These are phyloP conservation scores for Iris pallida DNA, from an alignment of 116 monocot genomes.

Conservation along the genomic window DNA sequence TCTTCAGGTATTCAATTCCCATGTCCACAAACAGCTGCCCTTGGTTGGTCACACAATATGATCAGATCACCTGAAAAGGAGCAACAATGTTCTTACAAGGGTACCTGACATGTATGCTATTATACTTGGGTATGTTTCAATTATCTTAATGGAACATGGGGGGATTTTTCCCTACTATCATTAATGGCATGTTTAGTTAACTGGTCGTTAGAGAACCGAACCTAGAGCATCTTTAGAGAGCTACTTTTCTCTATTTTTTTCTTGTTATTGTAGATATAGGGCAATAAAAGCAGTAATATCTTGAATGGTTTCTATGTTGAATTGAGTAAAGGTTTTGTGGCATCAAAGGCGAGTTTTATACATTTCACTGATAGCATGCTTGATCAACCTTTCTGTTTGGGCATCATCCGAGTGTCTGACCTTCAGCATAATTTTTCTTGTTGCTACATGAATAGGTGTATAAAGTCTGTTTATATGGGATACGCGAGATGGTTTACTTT, in stretches of 20 bases:
- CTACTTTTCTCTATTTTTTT: not conserved
- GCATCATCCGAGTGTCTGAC: not conserved
- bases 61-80: not conserved
- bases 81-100: too few relatives aligned
- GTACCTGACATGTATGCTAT: too few relatives aligned
- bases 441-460: not conserved
- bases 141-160: too few relatives aligned
- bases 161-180: too few relatives aligned
- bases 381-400: conserved; percentile 4
- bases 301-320: too few relatives aligned
- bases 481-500: too few relatives aligned
- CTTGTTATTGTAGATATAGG: too few relatives aligned
- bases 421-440: not conserved
- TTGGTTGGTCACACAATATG: not conserved
- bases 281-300: too few relatives aligned
- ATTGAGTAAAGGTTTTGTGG: not conserved
- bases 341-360: conserved; percentile 18
- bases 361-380: not conserved
- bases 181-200: not conserved
- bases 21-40: too few relatives aligned
- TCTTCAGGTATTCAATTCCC: too few relatives aligned
- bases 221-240: not conserved
- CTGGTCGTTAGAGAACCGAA: conserved; percentile 9
- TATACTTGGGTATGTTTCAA: too few relatives aligned
- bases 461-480: not conserved